Evolutionary conservation across 164 flowering plant genomes (phyloP), one percentile per base, ranked within the genome.

Genomic region (Liquidambar formosana): DNA sequence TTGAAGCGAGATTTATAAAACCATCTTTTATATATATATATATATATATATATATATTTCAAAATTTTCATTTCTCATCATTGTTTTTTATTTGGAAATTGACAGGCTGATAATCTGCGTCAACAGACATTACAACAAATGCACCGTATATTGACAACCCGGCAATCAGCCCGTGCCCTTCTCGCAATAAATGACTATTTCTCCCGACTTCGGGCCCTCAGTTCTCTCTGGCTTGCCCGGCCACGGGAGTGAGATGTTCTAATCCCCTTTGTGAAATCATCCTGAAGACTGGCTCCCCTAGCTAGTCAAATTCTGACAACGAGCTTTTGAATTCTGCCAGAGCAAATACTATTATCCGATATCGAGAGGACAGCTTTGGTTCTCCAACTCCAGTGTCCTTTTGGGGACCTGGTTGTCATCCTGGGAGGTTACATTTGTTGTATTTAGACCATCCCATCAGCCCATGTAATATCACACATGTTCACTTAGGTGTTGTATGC

Each of bases 201-300:
- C 77, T 86, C 91, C 11, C 78, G 97, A 33, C 90, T 91, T 15
- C 81, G 97, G 38, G 97, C 94, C 43, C 89, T 91, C 57, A 91
- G 97, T 69, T 86, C 97, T 58, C 83, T 91, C 14, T 91, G 97
- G 97, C 76, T 89, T 46, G 97, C 97, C 8, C 82, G 97, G 27
- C 97, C 97, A 6, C 75, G 85, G 19, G 96, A 90, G 69, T 87
- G 76, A 85, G 16, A 22, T 44, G 3, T 19, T 25, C 15, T 10
- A 28, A 8, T 22, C 16, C 61, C 28, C 43, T 23, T 13, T 45
- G 16, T 23, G 49, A 25, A 21, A 57, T 48, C 10, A 25, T n/a
- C 54, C 16, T 48, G 22, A 46, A 27, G 21, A 21, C 51, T 23
- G 12, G 54, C 21, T 18, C 19, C 21, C 5, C 21, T 6, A 18